Evolutionary conservation across 2,329 filamentous ascomycete species (phyloP).

Genomic region (Phyllosticta citriasiana): DNA sequence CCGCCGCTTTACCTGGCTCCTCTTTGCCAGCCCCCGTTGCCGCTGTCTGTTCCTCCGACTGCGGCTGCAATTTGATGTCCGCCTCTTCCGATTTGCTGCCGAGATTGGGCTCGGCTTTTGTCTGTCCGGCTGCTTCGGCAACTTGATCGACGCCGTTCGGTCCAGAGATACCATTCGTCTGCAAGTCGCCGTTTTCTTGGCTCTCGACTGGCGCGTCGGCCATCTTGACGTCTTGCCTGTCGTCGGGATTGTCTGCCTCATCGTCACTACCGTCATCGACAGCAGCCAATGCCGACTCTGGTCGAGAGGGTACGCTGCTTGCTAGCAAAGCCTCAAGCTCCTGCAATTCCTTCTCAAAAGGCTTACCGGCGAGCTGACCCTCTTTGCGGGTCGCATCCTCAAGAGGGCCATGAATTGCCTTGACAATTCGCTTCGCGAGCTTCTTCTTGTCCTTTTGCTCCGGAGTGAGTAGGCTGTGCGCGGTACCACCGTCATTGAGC

Average conservation of each 20-base stretch:
- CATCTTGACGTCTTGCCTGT: constrained; percentile 10
- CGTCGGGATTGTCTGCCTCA: constrained; percentile 1
- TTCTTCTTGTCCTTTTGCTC: constrained; percentile 75
- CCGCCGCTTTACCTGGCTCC: background rate
- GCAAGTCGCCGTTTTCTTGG: constrained; percentile 6
- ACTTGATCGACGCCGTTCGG: constrained; percentile 11
- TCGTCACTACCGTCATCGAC: constrained; percentile 14
- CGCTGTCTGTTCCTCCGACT: background rate
- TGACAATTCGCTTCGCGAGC: constrained; percentile 82
- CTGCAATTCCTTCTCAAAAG: constrained; percentile 54
- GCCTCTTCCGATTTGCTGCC: constrained; percentile 17
- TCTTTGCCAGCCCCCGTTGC: background rate
- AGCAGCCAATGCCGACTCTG: constrained; percentile 33
- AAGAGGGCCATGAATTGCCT: constrained; percentile 65
- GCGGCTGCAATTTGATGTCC: constrained; percentile 3
- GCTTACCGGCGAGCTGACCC: constrained; percentile 63
- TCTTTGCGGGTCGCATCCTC: constrained; percentile 71
- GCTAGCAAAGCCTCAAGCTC: constrained; percentile 68
- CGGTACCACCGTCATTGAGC: constrained; percentile 28
- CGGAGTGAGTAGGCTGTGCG: constrained; percentile 33
- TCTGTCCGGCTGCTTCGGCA: background rate
- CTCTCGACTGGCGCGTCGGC: background rate
- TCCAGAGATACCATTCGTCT: constrained; percentile 7
- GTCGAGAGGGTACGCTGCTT: constrained; percentile 46
- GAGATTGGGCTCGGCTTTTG: constrained; percentile 33